These are phyloP conservation scores for Dactylonectria macrodidyma DNA, from an alignment of 2,329 filamentous ascomycete species.

Conservation along the genomic window DNA sequence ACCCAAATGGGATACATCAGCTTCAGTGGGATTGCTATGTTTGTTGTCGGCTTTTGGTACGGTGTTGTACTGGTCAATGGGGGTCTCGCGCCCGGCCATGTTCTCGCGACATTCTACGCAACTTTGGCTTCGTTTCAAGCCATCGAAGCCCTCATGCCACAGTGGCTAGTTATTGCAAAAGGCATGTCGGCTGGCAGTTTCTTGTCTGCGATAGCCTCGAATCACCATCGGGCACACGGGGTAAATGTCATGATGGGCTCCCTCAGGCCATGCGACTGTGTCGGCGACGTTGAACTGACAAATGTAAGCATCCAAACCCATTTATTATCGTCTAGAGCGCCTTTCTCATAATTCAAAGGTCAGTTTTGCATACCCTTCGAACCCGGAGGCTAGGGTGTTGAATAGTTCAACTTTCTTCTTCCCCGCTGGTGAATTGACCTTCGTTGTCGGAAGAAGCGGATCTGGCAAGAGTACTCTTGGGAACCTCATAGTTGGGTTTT, in stretches of 20 bases:
- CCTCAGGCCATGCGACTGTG: constrained; percentile 61
- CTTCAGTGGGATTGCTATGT: constrained; percentile 83
- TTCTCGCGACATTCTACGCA: constrained; percentile 89
- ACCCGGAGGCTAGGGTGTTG: constrained; percentile 73
- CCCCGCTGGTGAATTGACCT: constrained; percentile 79
- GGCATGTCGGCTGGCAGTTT: constrained; percentile 81
- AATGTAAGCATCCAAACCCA: constrained; percentile 66
- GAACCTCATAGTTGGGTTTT: constrained; percentile 85
- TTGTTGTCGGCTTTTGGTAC: constrained; percentile 93
- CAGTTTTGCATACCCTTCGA: constrained; percentile 86
- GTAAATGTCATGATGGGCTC: constrained; percentile 22
- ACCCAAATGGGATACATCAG: constrained; percentile 81
- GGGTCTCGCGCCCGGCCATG: constrained; percentile 73
- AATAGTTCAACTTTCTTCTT: constrained; percentile 77
- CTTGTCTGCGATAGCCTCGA: constrained; percentile 64
- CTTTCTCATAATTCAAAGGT: constrained; percentile 65
- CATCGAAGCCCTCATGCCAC: constrained; percentile 80
- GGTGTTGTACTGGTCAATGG: constrained; percentile 78
- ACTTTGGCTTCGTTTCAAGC: constrained; percentile 83
- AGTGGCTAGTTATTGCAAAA: constrained; percentile 83
- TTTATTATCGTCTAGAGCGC: neutral
- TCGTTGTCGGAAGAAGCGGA: constrained; percentile 88
- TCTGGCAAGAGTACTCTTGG: constrained; percentile 93
- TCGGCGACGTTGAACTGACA: constrained; percentile 78
- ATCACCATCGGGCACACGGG: constrained; percentile 31